Conservation (phyloP, 164 flowering plant species). For the Cinnamomum chago region DNA sequence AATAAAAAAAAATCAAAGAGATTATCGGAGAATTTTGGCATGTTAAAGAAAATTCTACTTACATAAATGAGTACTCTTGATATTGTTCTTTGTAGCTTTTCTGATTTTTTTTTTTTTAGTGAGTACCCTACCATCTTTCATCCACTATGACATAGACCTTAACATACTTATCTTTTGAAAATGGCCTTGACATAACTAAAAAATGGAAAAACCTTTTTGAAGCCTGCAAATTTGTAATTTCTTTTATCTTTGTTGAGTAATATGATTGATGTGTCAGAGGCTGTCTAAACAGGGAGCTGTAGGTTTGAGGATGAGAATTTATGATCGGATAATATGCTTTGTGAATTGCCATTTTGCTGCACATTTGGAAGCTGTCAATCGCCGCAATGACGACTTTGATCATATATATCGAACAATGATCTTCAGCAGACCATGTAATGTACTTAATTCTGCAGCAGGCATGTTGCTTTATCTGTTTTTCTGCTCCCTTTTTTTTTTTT, state of each 20-base stretch:
- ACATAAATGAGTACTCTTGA: no score
- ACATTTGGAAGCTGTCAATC: constrained; percentile 92
- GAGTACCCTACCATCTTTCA: not conserved
- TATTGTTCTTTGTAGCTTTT: not conserved
- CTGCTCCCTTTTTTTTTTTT: not conserved
- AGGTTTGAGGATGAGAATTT: constrained; percentile 88
- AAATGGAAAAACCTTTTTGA: not conserved
- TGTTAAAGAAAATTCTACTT: no score
- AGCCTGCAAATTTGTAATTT: not conserved
- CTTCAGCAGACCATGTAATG: constrained; percentile 64
- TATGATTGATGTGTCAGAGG: constrained; percentile 7
- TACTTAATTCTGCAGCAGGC: constrained; percentile 64
- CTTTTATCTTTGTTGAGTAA: not conserved
- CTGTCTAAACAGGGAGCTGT: constrained; percentile 79
- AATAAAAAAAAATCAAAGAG: no score
- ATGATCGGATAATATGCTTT: constrained; percentile 84
- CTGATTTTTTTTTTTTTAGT: not conserved
- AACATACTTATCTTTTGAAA: not conserved
- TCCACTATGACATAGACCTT: not conserved
- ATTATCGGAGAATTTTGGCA: no score
- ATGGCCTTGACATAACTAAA: no score
- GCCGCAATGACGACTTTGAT: constrained; percentile 96
- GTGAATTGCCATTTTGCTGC: constrained; percentile 99
- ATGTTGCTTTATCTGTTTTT: constrained; percentile 13
- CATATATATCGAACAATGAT: constrained; percentile 73